Conservation (phyloP, 805 yeast genomes). For the Candida stauntonica region DNA sequence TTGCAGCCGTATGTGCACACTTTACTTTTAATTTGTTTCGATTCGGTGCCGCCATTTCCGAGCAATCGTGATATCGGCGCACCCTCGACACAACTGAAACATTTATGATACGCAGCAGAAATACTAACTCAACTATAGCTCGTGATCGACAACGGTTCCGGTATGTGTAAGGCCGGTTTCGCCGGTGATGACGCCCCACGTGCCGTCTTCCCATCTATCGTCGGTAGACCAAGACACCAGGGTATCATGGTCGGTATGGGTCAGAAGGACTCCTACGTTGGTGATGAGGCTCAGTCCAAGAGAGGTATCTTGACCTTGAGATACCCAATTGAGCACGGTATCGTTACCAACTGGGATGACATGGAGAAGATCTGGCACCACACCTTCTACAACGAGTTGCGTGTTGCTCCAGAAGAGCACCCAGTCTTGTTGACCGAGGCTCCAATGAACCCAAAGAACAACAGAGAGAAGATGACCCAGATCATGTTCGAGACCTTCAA, state of each 20-base stretch:
- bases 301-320: constrained; percentile 99
- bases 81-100: no score
- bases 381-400: constrained; percentile 99
- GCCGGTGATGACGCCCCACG: constrained; percentile 99
- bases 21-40: background rate
- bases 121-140: constrained; percentile 28
- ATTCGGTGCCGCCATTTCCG: no score
- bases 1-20: constrained; percentile 13
- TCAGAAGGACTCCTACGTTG: constrained; percentile 99
- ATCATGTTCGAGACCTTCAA: constrained; percentile 98
- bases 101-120: background rate
- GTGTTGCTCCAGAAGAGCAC: constrained; percentile 99
- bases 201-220: constrained; percentile 99
- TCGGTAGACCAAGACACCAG: constrained; percentile 99
- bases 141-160: constrained; percentile 99
- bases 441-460: constrained; percentile 98
- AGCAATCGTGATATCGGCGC: no score
- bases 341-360: constrained; percentile 99
- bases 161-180: constrained; percentile 99
- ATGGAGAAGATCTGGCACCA: constrained; percentile 99
- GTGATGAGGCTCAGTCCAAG: constrained; percentile 99
- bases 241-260: constrained; percentile 99
- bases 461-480: constrained; percentile 99
- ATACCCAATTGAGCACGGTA: constrained; percentile 99
- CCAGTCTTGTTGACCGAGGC: constrained; percentile 99